Conservation (phyloP, 2,329 filamentous ascomycete species). For the Fusarium solani-melongenae region DNA sequence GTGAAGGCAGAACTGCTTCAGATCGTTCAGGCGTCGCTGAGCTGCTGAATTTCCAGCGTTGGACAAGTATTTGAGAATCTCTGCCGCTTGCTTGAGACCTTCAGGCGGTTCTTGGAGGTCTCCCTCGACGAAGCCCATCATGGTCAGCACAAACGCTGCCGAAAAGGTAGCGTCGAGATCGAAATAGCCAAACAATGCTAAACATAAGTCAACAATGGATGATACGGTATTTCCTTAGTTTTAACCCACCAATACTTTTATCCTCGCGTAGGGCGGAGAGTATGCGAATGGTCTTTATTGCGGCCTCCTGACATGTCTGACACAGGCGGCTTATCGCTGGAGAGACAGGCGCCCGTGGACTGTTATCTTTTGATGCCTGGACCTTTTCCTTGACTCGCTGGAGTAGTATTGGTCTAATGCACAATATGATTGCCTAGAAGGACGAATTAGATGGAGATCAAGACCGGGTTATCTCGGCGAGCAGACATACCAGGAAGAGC, state of each 20-base stretch:
- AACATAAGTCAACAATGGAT: neutral
- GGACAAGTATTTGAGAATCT: slow-evolving; percentile 38
- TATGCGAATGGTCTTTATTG: slow-evolving; percentile 41
- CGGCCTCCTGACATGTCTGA: slow-evolving; percentile 42
- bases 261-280: slow-evolving; percentile 36
- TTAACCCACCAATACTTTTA: slow-evolving; percentile 33
- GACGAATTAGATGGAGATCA: neutral
- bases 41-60: slow-evolving; percentile 42
- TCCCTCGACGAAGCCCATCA: slow-evolving; percentile 43
- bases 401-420: slow-evolving; percentile 42
- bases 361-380: slow-evolving; percentile 18
- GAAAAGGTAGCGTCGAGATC: slow-evolving; percentile 45
- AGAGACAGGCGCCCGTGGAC: slow-evolving; percentile 17
- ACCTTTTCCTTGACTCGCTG: slow-evolving; percentile 46
- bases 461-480: neutral
- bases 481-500: slow-evolving; percentile 38
- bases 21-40: slow-evolving; percentile 35
- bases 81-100: slow-evolving; percentile 36
- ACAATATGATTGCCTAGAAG: slow-evolving; percentile 44
- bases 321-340: slow-evolving; percentile 36
- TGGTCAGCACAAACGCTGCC: slow-evolving; percentile 42
- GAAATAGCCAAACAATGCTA: slow-evolving; percentile 44
- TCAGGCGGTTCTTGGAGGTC: slow-evolving; percentile 38
- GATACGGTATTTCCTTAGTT: accelerated
- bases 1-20: slow-evolving; percentile 42